Conservation (phyloP, 2,329 filamentous ascomycete species). For the Fusarium pseudonygamai region DNA sequence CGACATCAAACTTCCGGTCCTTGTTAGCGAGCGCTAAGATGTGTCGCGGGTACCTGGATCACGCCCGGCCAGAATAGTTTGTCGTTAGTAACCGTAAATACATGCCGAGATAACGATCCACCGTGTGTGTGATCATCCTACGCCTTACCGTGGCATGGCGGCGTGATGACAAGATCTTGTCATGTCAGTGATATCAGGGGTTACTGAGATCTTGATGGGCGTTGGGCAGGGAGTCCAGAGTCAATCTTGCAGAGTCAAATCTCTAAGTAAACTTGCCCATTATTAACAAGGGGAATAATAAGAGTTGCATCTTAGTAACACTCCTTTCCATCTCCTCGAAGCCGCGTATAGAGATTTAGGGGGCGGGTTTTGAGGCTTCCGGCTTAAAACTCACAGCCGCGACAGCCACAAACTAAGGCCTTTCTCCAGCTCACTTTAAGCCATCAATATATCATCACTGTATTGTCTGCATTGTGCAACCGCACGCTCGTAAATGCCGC, state of each 20-base stretch:
- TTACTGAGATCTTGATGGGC: background rate
- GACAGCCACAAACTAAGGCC: background rate
- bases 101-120: background rate
- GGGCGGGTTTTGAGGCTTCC: background rate
- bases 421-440: background rate
- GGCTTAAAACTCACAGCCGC: background rate
- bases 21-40: constrained; percentile 13
- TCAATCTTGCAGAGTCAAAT: background rate
- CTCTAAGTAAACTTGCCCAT: background rate
- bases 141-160: background rate
- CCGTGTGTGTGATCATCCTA: background rate
- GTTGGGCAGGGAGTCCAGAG: background rate
- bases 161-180: constrained; percentile 3
- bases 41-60: constrained; percentile 20
- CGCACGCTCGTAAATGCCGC: background rate
- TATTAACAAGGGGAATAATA: background rate
- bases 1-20: constrained; percentile 27
- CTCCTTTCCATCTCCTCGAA: background rate
- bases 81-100: background rate
- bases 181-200: background rate
- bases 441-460: background rate
- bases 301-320: background rate
- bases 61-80: background rate
- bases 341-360: background rate
- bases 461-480: background rate